phyloP scores from a whole-genome alignment of 1,284 basidiomycete genomes.

The Rhodotorula sp. region DNA sequence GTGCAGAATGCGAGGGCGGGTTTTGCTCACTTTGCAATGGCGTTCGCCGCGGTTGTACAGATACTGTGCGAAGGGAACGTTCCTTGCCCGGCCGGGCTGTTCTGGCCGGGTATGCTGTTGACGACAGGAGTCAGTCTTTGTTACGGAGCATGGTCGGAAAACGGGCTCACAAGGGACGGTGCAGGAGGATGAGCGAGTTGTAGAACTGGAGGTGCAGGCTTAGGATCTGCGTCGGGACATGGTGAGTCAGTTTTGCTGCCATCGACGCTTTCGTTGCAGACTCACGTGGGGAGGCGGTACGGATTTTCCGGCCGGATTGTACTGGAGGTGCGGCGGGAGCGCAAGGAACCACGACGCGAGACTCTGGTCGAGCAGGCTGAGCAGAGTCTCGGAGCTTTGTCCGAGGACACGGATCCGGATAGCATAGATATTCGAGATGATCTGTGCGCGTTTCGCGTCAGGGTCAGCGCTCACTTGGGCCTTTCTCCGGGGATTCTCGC shows the following conservation, averaged over 20 bases:
- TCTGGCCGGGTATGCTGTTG: slow-evolving; percentile 49
- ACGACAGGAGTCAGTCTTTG: neutral
- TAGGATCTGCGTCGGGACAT: slow-evolving; percentile 56
- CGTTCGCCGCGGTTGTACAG: slow-evolving; percentile 69
- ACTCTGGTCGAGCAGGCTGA: slow-evolving; percentile 61
- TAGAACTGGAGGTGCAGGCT: slow-evolving; percentile 83
- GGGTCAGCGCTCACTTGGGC: neutral
- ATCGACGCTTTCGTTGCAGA: slow-evolving; percentile 37
- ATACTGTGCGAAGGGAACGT: slow-evolving; percentile 58
- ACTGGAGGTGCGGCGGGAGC: slow-evolving; percentile 65
- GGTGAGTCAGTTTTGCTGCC: neutral
- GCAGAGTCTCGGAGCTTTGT: slow-evolving; percentile 58
- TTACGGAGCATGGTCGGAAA: neutral
- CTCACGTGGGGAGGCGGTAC: slow-evolving; percentile 41
- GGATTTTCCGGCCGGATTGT: slow-evolving; percentile 41
- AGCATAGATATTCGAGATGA: slow-evolving; percentile 71
- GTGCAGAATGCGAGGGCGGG: neutral
- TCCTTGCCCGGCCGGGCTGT: slow-evolving; percentile 61
- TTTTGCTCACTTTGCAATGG: slow-evolving; percentile 59
- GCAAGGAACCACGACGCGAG: slow-evolving; percentile 76
- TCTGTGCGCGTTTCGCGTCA: slow-evolving; percentile 51
- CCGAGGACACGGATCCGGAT: slow-evolving; percentile 58
- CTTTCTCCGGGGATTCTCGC: neutral
- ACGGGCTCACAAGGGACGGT: slow-evolving; percentile 60
- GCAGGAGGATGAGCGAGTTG: slow-evolving; percentile 72